These are phyloP conservation scores for Annulohypoxylon maeteangense DNA, from an alignment of 495 filamentous ascomycete genomes.

Conservation along the genomic window DNA sequence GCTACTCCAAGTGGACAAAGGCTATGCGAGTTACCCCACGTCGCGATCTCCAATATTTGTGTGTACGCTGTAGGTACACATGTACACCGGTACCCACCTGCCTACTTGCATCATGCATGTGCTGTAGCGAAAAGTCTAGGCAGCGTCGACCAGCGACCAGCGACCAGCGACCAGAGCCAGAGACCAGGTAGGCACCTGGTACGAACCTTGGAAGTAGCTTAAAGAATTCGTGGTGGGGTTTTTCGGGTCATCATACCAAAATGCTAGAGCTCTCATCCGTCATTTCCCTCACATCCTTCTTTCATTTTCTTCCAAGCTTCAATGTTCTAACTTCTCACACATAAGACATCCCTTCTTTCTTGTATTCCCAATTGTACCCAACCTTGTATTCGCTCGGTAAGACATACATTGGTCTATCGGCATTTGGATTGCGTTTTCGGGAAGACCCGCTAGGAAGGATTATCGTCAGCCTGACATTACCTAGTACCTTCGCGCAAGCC, in stretches of 20 bases:
- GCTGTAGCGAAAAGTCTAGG: background rate
- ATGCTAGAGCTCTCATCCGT: conserved; percentile 7
- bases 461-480: background rate
- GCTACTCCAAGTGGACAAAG: background rate
- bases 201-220: no score
- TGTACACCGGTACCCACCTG: background rate
- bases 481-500: background rate
- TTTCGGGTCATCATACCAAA: conserved; percentile 9
- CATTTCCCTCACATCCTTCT: conserved; percentile 13
- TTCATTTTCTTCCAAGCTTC: background rate
- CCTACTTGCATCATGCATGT: conserved; percentile 29
- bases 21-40: conserved; percentile 19
- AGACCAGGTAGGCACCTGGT: background rate
- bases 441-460: conserved; percentile 14
- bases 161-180: background rate
- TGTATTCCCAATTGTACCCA: background rate
- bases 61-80: background rate
- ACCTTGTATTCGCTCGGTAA: background rate
- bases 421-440: background rate
- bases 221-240: conserved; percentile 20
- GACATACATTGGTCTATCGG: background rate
- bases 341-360: background rate
- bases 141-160: background rate
- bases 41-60: background rate
- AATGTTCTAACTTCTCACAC: background rate